Evolutionary conservation across 2,329 filamentous ascomycete genomes (phyloP).

Genomic region (Neofusicoccum sp.): DNA sequence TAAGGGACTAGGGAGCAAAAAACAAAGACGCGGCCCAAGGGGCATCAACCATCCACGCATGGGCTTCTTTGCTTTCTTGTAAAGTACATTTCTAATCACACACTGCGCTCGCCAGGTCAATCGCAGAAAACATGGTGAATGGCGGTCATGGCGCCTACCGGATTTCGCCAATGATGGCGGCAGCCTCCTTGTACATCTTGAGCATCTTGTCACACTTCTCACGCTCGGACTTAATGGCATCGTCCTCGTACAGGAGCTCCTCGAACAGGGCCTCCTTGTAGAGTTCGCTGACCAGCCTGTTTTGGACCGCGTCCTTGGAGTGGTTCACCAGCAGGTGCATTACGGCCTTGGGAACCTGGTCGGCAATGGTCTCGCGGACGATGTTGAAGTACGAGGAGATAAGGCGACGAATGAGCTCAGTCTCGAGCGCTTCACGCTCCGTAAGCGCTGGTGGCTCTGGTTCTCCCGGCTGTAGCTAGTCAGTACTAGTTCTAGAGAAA

Average conservation of each 20-base stretch:
- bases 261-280: conserved; percentile 91
- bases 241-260: conserved; percentile 94
- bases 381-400: conserved; percentile 99
- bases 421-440: conserved; percentile 94
- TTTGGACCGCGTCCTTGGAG: conserved; percentile 97
- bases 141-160: conserved; percentile 51
- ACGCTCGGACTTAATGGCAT: conserved; percentile 92
- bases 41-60: neutral
- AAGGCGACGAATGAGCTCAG: conserved; percentile 90
- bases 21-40: neutral
- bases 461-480: conserved; percentile 32
- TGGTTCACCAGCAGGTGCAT: conserved; percentile 99
- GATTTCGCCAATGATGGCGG: conserved; percentile 97
- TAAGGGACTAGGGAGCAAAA: neutral
- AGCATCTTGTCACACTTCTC: conserved; percentile 98
- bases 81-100: conserved; percentile 16
- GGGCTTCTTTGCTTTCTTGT: conserved; percentile 2
- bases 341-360: conserved; percentile 96
- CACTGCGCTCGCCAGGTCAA: conserved; percentile 9
- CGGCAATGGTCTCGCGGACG: conserved; percentile 95
- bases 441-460: conserved; percentile 81
- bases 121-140: neutral
- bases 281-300: conserved; percentile 89
- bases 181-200: conserved; percentile 93
- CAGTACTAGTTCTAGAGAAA: conserved; percentile 46